Base-by-base conservation (phyloP, 495 filamentous ascomycete species). In the Hypoxylon perforatum region DNA sequence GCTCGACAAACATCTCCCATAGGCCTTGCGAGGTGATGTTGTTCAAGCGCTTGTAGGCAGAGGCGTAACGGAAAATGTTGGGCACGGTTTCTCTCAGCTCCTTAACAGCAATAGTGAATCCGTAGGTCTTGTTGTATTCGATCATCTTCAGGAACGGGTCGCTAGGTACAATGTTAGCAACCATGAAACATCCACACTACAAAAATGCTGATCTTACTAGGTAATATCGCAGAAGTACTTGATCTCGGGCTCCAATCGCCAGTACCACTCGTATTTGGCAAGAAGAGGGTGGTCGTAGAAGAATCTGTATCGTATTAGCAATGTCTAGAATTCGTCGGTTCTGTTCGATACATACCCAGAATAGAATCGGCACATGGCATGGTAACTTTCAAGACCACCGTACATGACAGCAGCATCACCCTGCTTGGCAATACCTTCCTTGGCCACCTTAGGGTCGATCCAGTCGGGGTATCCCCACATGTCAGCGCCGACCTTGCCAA, bases 161-260 rank as follows among this genome's bases (percentile, higher is more conserved):
- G 74, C 94, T 97, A 57, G 7, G 65, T 11, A 48, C 4, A 17
- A 45, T 63, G 65, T 76, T 70, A 54, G 61, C 12, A 15, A 50
- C 8, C 17, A 23, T 11, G 21, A 44, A 11, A 17, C 1, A 11
- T 18, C 7, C 6, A 8, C 8, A 56, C 8, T 7, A 54, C 17
- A 81, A 14, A 30, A 47, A 58, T 21, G 19, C 9, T 6, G 25
- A 11, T 19, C 90, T 71, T 90, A 97, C 94, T 99, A 99, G 61
- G 95, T 99, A 65, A 99, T 97, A 71, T 99, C 95, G 76, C 95
- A 99, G 83, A 98, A 99, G 83, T 98, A 99, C 82, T 94, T 97
- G 89, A 99, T 98, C 78, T 99, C 95, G 74, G 95, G 95, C 87
- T 99, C 95, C 78, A 99, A 79, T 46, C 95, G 92, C 95, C 95